Evolutionary conservation across 768 basidiomycete species (phyloP).

Genomic region (Macrocybe gigantea): DNA sequence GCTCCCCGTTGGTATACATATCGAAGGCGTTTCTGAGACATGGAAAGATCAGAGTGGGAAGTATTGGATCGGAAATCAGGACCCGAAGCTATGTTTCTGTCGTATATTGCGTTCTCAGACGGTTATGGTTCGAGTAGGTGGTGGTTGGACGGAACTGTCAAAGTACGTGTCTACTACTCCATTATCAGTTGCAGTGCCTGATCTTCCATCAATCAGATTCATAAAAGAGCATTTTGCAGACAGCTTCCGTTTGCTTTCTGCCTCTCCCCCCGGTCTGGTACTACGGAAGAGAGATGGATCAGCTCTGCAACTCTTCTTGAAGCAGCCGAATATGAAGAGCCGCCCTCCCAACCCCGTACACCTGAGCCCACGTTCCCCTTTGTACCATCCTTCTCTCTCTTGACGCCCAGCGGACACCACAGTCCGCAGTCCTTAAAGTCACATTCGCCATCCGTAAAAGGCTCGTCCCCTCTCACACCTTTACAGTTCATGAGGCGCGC

Average conservation of each 20-base stretch:
- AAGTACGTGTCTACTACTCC: constrained; percentile 47
- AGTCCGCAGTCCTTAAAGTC: constrained; percentile 48
- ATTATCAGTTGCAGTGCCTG: background rate
- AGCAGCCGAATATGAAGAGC: constrained; percentile 35
- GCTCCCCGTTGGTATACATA: constrained; percentile 76
- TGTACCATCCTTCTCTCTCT: constrained; percentile 64
- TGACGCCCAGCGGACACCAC: constrained; percentile 43
- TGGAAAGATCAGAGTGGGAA: constrained; percentile 94
- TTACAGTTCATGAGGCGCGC: constrained; percentile 84
- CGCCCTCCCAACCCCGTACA: constrained; percentile 45
- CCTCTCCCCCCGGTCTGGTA: constrained; percentile 51
- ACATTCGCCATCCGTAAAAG: constrained; percentile 45
- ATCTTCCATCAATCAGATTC: constrained; percentile 45
- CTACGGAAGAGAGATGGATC: constrained; percentile 77
- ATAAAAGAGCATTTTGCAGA: constrained; percentile 85
- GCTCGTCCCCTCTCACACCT: constrained; percentile 65
- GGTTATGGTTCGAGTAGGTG: constrained; percentile 95
- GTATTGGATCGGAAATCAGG: constrained; percentile 93
- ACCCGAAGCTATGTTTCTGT: constrained; percentile 87
- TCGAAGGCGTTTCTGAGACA: constrained; percentile 74
- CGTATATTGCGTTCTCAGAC: constrained; percentile 87
- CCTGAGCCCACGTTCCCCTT: constrained; percentile 58
- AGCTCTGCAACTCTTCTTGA: constrained; percentile 70
- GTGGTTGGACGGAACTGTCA: constrained; percentile 90
- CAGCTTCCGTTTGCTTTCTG: constrained; percentile 66